Conservation (phyloP, 164 flowering plant genomes). For the Malania oleifera region DNA sequence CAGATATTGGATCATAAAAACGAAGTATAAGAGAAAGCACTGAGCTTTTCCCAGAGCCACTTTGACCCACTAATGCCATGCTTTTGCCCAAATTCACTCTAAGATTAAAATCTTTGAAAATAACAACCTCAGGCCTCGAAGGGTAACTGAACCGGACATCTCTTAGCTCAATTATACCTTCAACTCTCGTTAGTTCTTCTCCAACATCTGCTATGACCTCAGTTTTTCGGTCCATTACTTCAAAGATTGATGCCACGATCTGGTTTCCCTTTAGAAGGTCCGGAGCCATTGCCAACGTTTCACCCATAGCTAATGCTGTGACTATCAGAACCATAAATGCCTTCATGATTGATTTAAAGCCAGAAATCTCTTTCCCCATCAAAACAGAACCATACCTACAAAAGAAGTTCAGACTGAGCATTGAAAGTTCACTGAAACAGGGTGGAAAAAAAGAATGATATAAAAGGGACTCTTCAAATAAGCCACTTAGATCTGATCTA, state of each 20-base stretch:
- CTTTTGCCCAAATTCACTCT: slow-evolving; percentile 70
- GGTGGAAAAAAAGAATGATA: too few relatives aligned
- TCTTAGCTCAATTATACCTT: slow-evolving; percentile 73
- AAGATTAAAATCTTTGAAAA: slow-evolving; percentile 75
- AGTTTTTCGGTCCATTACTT: slow-evolving; percentile 67
- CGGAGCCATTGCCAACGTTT: slow-evolving; percentile 85
- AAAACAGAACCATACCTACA: slow-evolving; percentile 86
- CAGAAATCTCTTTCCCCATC: slow-evolving; percentile 78
- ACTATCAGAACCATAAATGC: slow-evolving; percentile 92
- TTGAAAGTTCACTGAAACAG: too few relatives aligned
- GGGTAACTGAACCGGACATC: slow-evolving; percentile 78
- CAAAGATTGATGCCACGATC: slow-evolving; percentile 89
- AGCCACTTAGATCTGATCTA: too few relatives aligned
- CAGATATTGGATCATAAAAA: slow-evolving; percentile 80
- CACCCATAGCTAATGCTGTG: slow-evolving; percentile 96
- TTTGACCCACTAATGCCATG: slow-evolving; percentile 95
- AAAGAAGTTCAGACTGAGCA: not conserved
- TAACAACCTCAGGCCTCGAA: slow-evolving; percentile 69
- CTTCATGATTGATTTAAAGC: slow-evolving; percentile 90
- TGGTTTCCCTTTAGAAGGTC: slow-evolving; percentile 88
- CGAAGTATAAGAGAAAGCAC: slow-evolving; percentile 83
- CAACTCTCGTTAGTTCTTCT: slow-evolving; percentile 62
- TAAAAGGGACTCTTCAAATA: too few relatives aligned
- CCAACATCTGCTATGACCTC: slow-evolving; percentile 61
- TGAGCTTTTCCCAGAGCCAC: slow-evolving; percentile 97